Evolutionary conservation across 257 asterid species (phyloP).

Genomic region (Verbena officinalis): DNA sequence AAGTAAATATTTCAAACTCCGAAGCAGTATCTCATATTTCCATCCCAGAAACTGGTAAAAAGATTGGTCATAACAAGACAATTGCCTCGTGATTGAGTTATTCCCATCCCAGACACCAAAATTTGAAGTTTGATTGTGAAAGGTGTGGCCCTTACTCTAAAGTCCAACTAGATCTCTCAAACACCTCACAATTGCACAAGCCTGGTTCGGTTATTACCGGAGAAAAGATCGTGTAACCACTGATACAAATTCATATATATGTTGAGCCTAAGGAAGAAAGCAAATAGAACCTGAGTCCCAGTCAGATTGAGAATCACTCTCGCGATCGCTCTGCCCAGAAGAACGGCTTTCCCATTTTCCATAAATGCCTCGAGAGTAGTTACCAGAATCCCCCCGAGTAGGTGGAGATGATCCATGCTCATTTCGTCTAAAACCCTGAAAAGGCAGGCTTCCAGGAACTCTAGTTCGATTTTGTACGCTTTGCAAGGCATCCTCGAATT

Average conservation of each 20-base stretch:
- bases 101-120: neutral
- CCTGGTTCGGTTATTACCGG: neutral
- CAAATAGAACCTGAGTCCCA: slow-evolving; percentile 60
- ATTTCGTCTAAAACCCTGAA: slow-evolving; percentile 54
- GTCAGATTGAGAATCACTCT: slow-evolving; percentile 69
- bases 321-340: slow-evolving; percentile 63
- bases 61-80: neutral
- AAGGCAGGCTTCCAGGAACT: slow-evolving; percentile 42
- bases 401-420: slow-evolving; percentile 73
- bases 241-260: neutral
- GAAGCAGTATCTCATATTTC: too few species aligned
- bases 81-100: neutral
- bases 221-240: neutral
- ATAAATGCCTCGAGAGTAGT: slow-evolving; percentile 44
- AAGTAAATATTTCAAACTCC: too few species aligned
- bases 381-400: slow-evolving; percentile 54
- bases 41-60: neutral
- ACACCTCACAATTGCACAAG: neutral
- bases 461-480: slow-evolving; percentile 55
- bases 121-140: neutral
- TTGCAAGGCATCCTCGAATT: slow-evolving; percentile 51
- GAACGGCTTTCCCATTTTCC: slow-evolving; percentile 70
- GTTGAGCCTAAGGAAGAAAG: slow-evolving; percentile 1
- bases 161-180: slow-evolving; percentile 9
- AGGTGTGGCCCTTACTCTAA: neutral